Evolutionary conservation across 768 basidiomycete genomes (phyloP).

Genomic region (Macrolepiota fuliginosa): DNA sequence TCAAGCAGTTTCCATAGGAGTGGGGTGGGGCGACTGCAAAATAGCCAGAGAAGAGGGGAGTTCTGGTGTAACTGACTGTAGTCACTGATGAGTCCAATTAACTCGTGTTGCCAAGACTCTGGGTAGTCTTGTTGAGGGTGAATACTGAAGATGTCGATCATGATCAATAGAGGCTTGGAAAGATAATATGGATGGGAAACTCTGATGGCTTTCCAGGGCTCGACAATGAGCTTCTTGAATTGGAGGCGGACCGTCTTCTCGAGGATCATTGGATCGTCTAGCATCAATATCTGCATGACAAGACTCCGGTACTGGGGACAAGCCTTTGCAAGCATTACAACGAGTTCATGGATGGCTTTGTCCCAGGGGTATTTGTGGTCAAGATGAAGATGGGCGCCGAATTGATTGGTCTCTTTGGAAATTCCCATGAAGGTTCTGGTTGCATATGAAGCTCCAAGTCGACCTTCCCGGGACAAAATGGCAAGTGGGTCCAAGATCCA

Average conservation of each 20-base stretch:
- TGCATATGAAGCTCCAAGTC: not conserved
- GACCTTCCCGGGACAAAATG: not conserved
- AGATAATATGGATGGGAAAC: slow-evolving; percentile 4
- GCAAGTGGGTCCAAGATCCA: not conserved
- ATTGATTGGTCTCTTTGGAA: not conserved
- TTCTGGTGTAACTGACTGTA: not conserved
- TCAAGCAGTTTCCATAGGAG: not conserved
- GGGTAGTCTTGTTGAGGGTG: not conserved
- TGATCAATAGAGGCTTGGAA: not conserved
- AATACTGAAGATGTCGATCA: not conserved
- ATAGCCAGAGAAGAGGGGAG: not conserved
- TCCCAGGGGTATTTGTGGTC: slow-evolving; percentile 14
- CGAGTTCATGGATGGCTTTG: slow-evolving; percentile 16
- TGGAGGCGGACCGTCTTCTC: slow-evolving; percentile 17
- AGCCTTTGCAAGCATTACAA: slow-evolving; percentile 14
- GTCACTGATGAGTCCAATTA: not conserved
- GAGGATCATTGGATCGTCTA: slow-evolving; percentile 20
- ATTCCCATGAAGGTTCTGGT: not conserved
- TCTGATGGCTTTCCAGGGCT: slow-evolving; percentile 15
- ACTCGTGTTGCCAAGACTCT: not conserved
- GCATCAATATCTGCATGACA: slow-evolving; percentile 15
- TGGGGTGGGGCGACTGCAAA: not conserved
- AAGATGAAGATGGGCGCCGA: not conserved
- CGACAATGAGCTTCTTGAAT: slow-evolving; percentile 21
- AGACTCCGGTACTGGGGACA: slow-evolving; percentile 14